Conservation (phyloP, 495 filamentous ascomycete genomes). For the Astrocystis sublimbata region DNA sequence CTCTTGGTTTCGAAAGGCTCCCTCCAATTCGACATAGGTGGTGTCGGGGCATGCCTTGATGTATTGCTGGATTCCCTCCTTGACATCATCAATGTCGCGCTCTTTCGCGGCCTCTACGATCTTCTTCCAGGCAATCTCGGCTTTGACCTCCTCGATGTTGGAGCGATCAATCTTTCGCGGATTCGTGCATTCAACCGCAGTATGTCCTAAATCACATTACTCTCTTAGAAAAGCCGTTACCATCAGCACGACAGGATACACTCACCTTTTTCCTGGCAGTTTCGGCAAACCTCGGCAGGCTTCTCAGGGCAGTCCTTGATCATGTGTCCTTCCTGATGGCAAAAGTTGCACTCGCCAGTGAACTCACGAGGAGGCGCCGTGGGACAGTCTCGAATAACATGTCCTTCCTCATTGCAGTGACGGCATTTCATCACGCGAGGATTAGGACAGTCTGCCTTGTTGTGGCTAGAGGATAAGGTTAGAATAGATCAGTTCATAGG, state of each 20-base stretch:
- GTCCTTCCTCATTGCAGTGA: conserved; percentile 54
- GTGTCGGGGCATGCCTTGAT: conserved; percentile 67
- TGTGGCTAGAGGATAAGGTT: conserved; percentile 44
- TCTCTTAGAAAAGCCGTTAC: background rate
- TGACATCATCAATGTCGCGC: conserved; percentile 72
- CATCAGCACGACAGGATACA: background rate
- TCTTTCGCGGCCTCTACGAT: conserved; percentile 63
- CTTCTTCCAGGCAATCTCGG: conserved; percentile 69
- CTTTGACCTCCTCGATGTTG: conserved; percentile 55
- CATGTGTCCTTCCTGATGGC: conserved; percentile 70
- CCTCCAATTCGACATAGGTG: conserved; percentile 72
- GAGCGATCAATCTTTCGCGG: conserved; percentile 67
- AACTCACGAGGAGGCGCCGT: conserved; percentile 44
- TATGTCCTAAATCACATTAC: conserved; percentile 58
- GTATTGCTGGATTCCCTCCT: conserved; percentile 71
- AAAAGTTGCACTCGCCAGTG: conserved; percentile 70
- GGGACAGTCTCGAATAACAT: conserved; percentile 67
- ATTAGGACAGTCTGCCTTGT: conserved; percentile 51
- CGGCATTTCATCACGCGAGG: conserved; percentile 37
- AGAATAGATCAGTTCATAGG: conserved; percentile 18
- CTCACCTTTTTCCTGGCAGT: conserved; percentile 73
- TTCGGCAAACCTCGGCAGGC: conserved; percentile 65
- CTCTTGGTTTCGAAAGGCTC: conserved; percentile 64
- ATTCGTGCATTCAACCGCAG: conserved; percentile 62
- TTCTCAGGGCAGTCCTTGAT: conserved; percentile 67